Evolutionary conservation across 1,284 basidiomycete species (phyloP), one percentile per base, ranked within the genome.

Genomic region (Nidula niveotomentosa): DNA sequence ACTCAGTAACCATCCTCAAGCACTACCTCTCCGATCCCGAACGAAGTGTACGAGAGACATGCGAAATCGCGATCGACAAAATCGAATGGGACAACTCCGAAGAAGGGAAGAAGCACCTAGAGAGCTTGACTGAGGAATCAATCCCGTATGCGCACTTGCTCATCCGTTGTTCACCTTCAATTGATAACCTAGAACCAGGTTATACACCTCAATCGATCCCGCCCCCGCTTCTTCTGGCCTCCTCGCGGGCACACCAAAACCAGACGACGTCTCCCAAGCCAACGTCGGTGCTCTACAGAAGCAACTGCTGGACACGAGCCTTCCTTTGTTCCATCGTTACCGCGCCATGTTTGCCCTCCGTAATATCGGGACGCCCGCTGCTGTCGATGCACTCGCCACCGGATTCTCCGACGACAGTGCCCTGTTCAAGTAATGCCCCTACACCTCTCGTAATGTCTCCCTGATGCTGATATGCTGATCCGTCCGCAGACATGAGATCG

Each of bases 331-430:
- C 65, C 88, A 95, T 62, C 86, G 97, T 37, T 99, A 99, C 70
- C 86, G 97, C 12, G 96, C 97, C 44, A 99, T 99, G 97, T 99
- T 99, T 69, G 91, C 93, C 0, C 81, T 99, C 48, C 86, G 97
- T 33, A 96, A 98, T 71, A 90, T 94, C 49, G 93, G 93, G 33
- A 88, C 89, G 0, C 74, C 83, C 6, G 76, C 76, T 8, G 96
- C 96, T 0, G 91, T 99, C 9, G 85, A 94, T 59, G 95, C 96
- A 1, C 87, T 99, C 13, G 94, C 95, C 0, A 84, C 86, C 39
- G 96, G 96, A 0, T 96, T 99, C 69, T 70, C 77, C 15, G 94
- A 98, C 62, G 83, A 86, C 52, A 93, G 90, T 58, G 93, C 91
- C 1, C 77, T 98, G 18, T 98, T 98, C 86, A 93, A 94, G 92